These are phyloP conservation scores for Tricholoma terreum DNA, from an alignment of 768 basidiomycete genomes.

Conservation along the genomic window DNA sequence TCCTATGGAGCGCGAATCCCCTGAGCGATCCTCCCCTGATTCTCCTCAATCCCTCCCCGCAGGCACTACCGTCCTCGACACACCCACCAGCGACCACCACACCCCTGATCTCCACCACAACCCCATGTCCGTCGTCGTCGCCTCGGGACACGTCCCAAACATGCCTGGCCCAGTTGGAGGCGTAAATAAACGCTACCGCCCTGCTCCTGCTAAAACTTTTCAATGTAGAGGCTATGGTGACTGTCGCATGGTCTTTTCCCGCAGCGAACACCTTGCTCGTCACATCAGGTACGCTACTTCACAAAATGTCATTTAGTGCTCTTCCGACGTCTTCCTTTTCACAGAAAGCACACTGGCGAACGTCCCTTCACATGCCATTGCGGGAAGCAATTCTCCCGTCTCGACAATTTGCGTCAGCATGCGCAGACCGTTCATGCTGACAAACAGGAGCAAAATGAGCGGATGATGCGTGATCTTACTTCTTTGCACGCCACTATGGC, in stretches of 20 bases:
- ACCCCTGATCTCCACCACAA: neutral
- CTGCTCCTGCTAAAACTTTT: conserved; percentile 90
- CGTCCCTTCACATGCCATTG: conserved; percentile 96
- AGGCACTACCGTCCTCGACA: conserved; percentile 11
- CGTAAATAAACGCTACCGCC: conserved; percentile 64
- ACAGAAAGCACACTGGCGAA: conserved; percentile 96
- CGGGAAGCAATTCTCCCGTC: conserved; percentile 89
- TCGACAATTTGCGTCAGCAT: conserved; percentile 97
- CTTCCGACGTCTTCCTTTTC: conserved; percentile 8
- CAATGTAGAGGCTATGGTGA: conserved; percentile 94
- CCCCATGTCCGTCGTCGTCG: conserved; percentile 26
- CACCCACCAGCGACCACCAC: conserved; percentile 4
- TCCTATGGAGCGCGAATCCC: conserved; percentile 31
- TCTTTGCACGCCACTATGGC: conserved; percentile 82
- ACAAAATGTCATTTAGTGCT: neutral
- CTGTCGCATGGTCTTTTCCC: conserved; percentile 94
- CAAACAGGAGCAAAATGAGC: conserved; percentile 82
- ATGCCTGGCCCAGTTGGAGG: conserved; percentile 23
- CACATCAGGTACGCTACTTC: conserved; percentile 76
- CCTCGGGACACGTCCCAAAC: conserved; percentile 14
- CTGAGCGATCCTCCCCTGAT: conserved; percentile 29
- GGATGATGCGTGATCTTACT: conserved; percentile 89
- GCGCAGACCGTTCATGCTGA: conserved; percentile 97
- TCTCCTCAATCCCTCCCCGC: conserved; percentile 4
- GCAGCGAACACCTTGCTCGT: conserved; percentile 93